phyloP scores from a whole-genome alignment of 768 basidiomycete species.

The Lentinula detonsa region DNA sequence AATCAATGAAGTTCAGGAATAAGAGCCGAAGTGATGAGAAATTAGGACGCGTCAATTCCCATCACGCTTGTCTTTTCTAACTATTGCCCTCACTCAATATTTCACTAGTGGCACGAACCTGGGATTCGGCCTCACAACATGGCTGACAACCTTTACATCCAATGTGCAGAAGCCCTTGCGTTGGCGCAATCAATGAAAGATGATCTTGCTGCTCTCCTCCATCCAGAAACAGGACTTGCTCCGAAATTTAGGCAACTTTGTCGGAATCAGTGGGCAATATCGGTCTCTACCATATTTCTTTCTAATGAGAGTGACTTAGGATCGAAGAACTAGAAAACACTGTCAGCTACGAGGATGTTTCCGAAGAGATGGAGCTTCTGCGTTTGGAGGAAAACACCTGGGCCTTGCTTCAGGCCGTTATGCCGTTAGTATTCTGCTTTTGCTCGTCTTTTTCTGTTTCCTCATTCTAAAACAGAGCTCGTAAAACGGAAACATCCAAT shows the following conservation, averaged over 20 bases:
- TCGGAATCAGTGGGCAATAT: constrained; percentile 44
- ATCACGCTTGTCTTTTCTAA: not conserved
- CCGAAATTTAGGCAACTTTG: constrained; percentile 52
- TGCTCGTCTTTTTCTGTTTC: not conserved
- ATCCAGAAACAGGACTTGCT: constrained; percentile 66
- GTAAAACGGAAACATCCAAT: constrained; percentile 52
- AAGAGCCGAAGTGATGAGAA: not conserved
- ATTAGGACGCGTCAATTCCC: not conserved
- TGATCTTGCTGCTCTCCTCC: constrained; percentile 55
- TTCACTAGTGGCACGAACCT: not conserved
- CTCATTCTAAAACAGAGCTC: constrained; percentile 36
- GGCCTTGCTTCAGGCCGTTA: constrained; percentile 71
- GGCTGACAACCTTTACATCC: constrained; percentile 51
- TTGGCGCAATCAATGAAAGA: constrained; percentile 49
- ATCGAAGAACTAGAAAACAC: constrained; percentile 46
- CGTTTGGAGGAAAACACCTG: constrained; percentile 78
- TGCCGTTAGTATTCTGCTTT: constrained; percentile 48
- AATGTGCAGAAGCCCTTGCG: constrained; percentile 63
- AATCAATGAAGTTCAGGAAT: not conserved
- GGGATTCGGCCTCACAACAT: constrained; percentile 18
- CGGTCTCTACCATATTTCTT: not conserved
- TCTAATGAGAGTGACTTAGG: constrained; percentile 21
- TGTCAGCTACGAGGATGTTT: constrained; percentile 23
- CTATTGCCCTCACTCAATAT: not conserved
- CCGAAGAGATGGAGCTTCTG: constrained; percentile 56